Conservation (phyloP, 1,284 basidiomycete genomes). For the Bondarzewia mesenterica region DNA sequence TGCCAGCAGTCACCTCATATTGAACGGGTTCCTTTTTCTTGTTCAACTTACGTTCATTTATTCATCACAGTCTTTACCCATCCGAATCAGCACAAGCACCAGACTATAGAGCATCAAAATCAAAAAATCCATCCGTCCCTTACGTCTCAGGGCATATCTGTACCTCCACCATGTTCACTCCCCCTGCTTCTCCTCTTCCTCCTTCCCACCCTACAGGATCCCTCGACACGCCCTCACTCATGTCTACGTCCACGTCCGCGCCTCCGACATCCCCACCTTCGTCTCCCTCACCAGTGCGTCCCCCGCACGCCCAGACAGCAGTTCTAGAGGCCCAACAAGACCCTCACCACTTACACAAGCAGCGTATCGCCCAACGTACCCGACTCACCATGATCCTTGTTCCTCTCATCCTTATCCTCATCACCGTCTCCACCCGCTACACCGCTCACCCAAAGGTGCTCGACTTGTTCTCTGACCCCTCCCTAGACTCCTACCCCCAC, state of each 20-base stretch:
- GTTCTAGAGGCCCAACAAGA: not conserved
- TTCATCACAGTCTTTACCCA: no score
- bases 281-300: not conserved
- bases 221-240: slow-evolving; percentile 7
- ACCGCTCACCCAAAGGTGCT: slow-evolving; percentile 38
- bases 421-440: slow-evolving; percentile 45
- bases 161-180: no score
- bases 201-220: not conserved
- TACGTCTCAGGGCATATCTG: no score
- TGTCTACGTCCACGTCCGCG: slow-evolving; percentile 5
- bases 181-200: slow-evolving; percentile 3
- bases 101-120: no score
- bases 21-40: no score
- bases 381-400: slow-evolving; percentile 45
- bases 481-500: slow-evolving; percentile 8
- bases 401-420: slow-evolving; percentile 42
- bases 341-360: slow-evolving; percentile 23
- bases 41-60: no score
- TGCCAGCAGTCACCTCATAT: no score
- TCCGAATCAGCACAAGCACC: no score
- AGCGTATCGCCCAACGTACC: slow-evolving; percentile 31
- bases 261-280: slow-evolving; percentile 4
- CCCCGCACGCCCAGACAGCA: slow-evolving; percentile 1
- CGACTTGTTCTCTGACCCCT: slow-evolving; percentile 30
- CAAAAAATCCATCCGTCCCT: no score